Evolutionary conservation across 163 green algal species (phyloP).

Genomic region (Chlorella variabilis): DNA sequence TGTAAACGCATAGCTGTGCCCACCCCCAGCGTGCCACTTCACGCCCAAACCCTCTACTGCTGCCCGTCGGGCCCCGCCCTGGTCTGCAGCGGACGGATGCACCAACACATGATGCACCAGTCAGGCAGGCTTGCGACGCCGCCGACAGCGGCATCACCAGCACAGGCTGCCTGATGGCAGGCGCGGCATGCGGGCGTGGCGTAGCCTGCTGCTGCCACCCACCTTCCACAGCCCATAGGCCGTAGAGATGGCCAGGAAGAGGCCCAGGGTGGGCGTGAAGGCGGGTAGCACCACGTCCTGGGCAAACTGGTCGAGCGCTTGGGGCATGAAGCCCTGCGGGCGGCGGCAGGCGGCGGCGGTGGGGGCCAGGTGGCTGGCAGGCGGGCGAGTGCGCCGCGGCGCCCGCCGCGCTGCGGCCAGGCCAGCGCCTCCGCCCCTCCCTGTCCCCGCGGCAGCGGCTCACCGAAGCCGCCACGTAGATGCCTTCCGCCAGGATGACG

Average conservation of each 20-base stretch:
- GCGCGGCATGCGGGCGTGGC: too few species aligned
- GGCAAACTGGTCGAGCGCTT: conserved; percentile 56
- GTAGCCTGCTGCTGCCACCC: too few species aligned
- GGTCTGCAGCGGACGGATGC: neutral
- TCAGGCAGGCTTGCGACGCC: neutral
- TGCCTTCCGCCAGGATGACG: conserved; percentile 56
- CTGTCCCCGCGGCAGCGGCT: conserved; percentile 3
- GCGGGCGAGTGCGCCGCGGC: too few species aligned
- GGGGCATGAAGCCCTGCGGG: conserved; percentile 63
- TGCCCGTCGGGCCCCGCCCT: neutral
- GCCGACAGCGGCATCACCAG: too few species aligned
- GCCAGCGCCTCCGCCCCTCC: too few species aligned
- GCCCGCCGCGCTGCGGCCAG: too few species aligned
- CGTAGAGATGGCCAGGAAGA: conserved; percentile 57
- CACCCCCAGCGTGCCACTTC: too few species aligned
- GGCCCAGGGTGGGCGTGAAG: conserved; percentile 60
- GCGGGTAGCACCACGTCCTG: conserved; percentile 54
- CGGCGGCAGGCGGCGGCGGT: too few species aligned
- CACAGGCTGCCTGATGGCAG: too few species aligned
- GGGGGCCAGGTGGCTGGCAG: too few species aligned
- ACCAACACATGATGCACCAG: too few species aligned
- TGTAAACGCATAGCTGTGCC: too few species aligned
- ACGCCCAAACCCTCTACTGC: neutral
- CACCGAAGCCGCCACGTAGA: conserved; percentile 61
- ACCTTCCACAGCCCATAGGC: conserved; percentile 70